These are phyloP conservation scores for Davidsoniella virescens DNA, from an alignment of 2,329 filamentous ascomycete species.

Conservation along the genomic window DNA sequence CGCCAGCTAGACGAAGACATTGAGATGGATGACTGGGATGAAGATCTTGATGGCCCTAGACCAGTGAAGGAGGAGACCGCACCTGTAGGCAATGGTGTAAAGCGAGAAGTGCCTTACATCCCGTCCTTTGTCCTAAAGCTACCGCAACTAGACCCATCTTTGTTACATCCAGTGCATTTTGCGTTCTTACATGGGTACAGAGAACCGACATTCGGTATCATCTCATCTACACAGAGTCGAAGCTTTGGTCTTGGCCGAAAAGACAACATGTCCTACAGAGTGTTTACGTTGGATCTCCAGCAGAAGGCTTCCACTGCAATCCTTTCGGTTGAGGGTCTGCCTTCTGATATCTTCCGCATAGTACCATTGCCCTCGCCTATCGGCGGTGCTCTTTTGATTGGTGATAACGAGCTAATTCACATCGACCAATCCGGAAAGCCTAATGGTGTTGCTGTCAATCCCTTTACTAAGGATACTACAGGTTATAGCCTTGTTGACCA, in stretches of 20 bases:
- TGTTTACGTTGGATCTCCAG: constrained; percentile 87
- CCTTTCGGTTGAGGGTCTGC: constrained; percentile 68
- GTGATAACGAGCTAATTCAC: constrained; percentile 81
- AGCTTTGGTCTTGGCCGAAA: constrained; percentile 69
- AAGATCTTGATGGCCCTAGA: constrained; percentile 56
- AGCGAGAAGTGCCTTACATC: constrained; percentile 53
- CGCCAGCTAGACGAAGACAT: constrained; percentile 73
- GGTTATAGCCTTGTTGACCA: constrained; percentile 78
- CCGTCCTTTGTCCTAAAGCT: constrained; percentile 87
- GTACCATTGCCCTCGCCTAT: constrained; percentile 72
- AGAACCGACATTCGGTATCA: constrained; percentile 89
- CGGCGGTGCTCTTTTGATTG: constrained; percentile 74
- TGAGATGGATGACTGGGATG: constrained; percentile 82
- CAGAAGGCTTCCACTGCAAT: constrained; percentile 88
- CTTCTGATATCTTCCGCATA: constrained; percentile 72
- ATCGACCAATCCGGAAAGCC: constrained; percentile 91
- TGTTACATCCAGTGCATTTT: constrained; percentile 80
- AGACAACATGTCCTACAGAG: constrained; percentile 77
- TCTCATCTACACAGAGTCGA: constrained; percentile 59
- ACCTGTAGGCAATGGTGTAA: constrained; percentile 19
- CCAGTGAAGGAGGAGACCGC: constrained; percentile 29
- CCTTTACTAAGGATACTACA: constrained; percentile 69
- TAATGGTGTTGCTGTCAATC: constrained; percentile 82
- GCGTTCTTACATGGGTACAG: constrained; percentile 93
- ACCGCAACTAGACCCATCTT: constrained; percentile 69